A percentile compares a stretch with the other conserved stretches of the same genome.
Evolutionary conservation across 345 rosid species (phyloP).

Genomic region (Ceriops tagal): DNA sequence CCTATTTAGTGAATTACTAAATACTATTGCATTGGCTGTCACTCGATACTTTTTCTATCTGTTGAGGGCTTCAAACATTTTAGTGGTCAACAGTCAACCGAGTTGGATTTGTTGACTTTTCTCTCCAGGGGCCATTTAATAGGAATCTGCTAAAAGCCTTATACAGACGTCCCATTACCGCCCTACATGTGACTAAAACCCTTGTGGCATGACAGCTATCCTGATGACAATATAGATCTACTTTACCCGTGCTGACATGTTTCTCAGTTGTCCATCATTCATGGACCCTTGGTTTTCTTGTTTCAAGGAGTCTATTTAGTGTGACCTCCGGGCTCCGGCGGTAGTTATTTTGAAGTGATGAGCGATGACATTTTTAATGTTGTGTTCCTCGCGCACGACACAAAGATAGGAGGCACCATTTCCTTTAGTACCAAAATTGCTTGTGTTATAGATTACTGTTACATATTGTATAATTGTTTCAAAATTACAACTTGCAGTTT

Average conservation of each 20-base stretch:
- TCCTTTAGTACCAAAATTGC: not conserved
- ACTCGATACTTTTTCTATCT: not conserved
- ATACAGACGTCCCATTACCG: not conserved
- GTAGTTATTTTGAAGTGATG: too few species aligned
- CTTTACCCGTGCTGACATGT: not conserved
- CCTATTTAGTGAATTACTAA: too few species aligned
- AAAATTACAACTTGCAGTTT: too few species aligned
- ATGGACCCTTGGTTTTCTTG: too few species aligned
- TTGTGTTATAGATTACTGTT: too few species aligned
- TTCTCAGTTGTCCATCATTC: not conserved
- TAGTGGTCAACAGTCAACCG: not conserved
- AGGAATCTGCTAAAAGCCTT: not conserved
- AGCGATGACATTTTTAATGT: not conserved
- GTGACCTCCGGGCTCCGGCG: too few species aligned
- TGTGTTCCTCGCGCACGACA: slow-evolving; percentile 5
- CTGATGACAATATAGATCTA: not conserved
- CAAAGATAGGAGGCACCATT: slow-evolving; percentile 2
- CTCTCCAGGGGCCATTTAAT: not conserved
- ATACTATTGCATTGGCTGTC: too few species aligned
- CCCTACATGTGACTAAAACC: slow-evolving; percentile 13
- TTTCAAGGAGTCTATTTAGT: too few species aligned
- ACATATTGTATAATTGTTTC: too few species aligned
- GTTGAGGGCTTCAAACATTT: slow-evolving; percentile 5
- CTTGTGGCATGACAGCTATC: not conserved
- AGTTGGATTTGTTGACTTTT: not conserved